A percentile compares a stretch with the other conserved stretches of the same genome.
Evolutionary conservation across 441 rosid genomes (phyloP).

Genomic region (Capsella rubella): DNA sequence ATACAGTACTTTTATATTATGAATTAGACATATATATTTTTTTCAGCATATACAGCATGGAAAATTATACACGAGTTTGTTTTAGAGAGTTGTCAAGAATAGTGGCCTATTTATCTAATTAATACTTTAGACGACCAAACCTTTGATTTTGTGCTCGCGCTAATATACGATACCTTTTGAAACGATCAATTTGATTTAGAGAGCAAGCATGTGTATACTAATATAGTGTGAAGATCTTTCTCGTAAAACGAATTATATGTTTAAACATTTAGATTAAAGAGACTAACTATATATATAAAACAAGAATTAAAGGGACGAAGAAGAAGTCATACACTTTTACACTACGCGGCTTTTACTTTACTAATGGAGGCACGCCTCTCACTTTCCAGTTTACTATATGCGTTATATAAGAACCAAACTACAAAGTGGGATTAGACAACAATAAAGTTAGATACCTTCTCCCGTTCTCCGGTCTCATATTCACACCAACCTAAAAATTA

Average conservation of each 20-base stretch:
- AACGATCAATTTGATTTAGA: neutral
- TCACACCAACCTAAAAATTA: slow-evolving; percentile 35
- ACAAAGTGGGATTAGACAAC: neutral
- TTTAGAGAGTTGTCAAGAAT: slow-evolving; percentile 41
- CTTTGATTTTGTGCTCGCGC: slow-evolving; percentile 22
- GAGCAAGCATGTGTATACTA: neutral
- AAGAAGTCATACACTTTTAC: slow-evolving; percentile 36
- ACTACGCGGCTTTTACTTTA: slow-evolving; percentile 38
- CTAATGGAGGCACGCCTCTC: slow-evolving; percentile 30
- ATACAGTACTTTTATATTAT: slow-evolving; percentile 29
- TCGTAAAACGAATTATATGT: slow-evolving; percentile 13
- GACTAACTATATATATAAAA: slow-evolving; percentile 9
- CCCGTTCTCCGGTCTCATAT: slow-evolving; percentile 40
- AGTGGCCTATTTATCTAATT: slow-evolving; percentile 26
- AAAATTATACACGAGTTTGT: slow-evolving; percentile 37
- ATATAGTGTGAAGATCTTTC: slow-evolving; percentile 28
- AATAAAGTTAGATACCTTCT: slow-evolving; percentile 36
- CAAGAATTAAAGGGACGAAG: neutral
- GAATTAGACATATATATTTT: slow-evolving; percentile 34
- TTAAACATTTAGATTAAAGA: slow-evolving; percentile 1
- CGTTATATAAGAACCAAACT: neutral
- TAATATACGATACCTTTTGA: slow-evolving; percentile 1
- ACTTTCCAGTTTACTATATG: slow-evolving; percentile 25
- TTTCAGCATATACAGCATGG: slow-evolving; percentile 5
- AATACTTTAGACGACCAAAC: slow-evolving; percentile 35